Percentiles rank a stretch among this genome's conserved stretches.
Evolutionary conservation across 495 filamentous ascomycete genomes (phyloP).

Genomic region (Aspergillus panamensis): DNA sequence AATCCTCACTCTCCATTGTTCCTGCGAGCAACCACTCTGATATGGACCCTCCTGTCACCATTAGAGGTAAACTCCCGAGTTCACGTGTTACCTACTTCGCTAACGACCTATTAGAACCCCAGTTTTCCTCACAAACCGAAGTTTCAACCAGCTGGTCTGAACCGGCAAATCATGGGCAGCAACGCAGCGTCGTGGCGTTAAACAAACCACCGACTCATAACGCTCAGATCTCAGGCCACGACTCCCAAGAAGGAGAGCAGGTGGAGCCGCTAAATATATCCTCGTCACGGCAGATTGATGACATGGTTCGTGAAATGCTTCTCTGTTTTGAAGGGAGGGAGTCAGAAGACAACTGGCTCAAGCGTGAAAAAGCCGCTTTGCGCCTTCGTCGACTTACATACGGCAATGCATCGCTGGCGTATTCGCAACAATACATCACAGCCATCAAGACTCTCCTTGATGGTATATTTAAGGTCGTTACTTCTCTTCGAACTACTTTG

Average conservation of each 20-base stretch:
- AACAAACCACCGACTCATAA: background rate
- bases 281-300: constrained; percentile 78
- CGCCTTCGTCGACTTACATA: constrained; percentile 73
- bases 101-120: background rate
- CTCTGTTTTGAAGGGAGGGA: constrained; percentile 84
- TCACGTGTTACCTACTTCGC: background rate
- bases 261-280: constrained; percentile 79
- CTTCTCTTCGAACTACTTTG: constrained; percentile 83
- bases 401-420: constrained; percentile 82
- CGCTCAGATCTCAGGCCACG: background rate
- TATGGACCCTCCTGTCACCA: background rate
- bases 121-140: background rate
- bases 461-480: constrained; percentile 83
- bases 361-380: constrained; percentile 71
- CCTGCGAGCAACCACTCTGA: constrained; percentile 21
- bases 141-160: background rate
- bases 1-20: constrained; percentile 26
- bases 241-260: constrained; percentile 47
- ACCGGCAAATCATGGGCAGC: background rate
- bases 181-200: background rate
- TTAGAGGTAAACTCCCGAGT: background rate
- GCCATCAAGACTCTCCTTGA: constrained; percentile 74
- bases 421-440: constrained; percentile 60
- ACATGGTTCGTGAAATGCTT: constrained; percentile 75
- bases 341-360: constrained; percentile 84